Base-by-base conservation (phyloP, 1,284 basidiomycete species). In the Apiotrichum akiyoshidainum region DNA sequence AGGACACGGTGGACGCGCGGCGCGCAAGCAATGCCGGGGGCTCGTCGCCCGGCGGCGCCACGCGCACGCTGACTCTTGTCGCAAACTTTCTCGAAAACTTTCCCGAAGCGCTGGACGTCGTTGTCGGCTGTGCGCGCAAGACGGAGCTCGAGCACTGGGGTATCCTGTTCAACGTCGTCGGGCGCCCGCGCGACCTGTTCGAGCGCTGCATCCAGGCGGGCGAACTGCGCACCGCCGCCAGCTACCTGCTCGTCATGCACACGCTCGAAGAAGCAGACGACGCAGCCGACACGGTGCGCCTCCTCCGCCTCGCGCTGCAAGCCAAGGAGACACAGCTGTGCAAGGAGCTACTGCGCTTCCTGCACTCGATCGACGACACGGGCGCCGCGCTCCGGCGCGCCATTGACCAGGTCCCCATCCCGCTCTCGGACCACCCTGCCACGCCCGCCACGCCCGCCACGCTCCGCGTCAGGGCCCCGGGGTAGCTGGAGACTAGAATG, bases 71-170 rank as follows among this genome's bases (percentile, higher is more conserved):
- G 12, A 82, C 87, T 0, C 80, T 82, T 1, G 87, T 90, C 2
- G 83, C 97, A 54, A 88, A 90, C 63, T 99, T 99, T 71, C 79
- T 99, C 65, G 95, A 99, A 72, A 86, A 98, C 74, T 99, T 98
- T 72, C 88, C 92, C 59, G 87, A 85, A 54, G 85, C 89, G 5
- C 80, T 98, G 54, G 90, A 96, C 61, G 93, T 99, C 6, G 90
- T 99, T 1, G 95, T 98, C 10, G 87, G 90, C 8, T 98, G 95
- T 71, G 96, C 96, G 10, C 83, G 96, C 50, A 99, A 99, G 80
- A 99, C 93, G 5, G 96, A 99, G 77, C 85, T 95, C 68, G 87
- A 90, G 8, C 81, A 90, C 48, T 99, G 96, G 96, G 83, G 83
- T 39, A 83, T 87, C 59, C 79, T 99, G 26, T 99, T 99, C 72